Conservation (phyloP, 352 stramenopile genomes). For the Phytophthora melonis region DNA sequence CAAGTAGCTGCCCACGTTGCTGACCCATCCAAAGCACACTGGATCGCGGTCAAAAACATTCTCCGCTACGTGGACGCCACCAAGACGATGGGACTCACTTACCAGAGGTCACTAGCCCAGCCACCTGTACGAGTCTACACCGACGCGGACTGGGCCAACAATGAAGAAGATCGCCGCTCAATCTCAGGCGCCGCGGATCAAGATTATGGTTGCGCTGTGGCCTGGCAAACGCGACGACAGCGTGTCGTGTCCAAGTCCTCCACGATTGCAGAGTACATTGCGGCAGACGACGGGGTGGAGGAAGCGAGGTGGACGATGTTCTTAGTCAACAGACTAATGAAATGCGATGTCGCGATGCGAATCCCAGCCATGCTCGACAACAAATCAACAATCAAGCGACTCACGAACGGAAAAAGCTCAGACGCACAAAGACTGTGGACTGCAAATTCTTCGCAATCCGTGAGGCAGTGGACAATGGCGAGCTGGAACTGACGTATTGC, state of each 20-base stretch:
- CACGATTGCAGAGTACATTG: conserved; percentile 18
- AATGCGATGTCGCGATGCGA: neutral
- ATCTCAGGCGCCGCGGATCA: neutral
- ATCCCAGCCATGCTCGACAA: conserved; percentile 25
- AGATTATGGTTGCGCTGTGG: neutral
- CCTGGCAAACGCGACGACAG: conserved; percentile 13
- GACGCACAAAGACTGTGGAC: conserved; percentile 16
- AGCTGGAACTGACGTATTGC: conserved; percentile 11
- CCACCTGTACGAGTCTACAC: too few relatives aligned
- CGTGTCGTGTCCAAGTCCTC: conserved; percentile 24
- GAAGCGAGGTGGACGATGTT: conserved; percentile 9
- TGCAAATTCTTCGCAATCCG: conserved; percentile 20
- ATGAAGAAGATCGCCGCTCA: conserved; percentile 11
- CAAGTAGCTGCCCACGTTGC: conserved; percentile 13
- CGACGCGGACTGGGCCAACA: neutral
- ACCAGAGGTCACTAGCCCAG: too few relatives aligned
- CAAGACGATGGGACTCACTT: neutral
- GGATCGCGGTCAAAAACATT: conserved; percentile 20
- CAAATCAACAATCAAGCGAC: conserved; percentile 13
- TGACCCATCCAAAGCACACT: conserved; percentile 3
- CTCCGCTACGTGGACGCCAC: conserved; percentile 17
- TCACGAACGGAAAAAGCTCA: conserved; percentile 18
- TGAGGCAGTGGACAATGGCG: neutral
- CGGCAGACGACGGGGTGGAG: conserved; percentile 14
- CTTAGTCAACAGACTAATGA: neutral